Base-by-base conservation (phyloP, 371 early-diverging fungal genomes). In the Dipsacomyces acuminosporus region DNA sequence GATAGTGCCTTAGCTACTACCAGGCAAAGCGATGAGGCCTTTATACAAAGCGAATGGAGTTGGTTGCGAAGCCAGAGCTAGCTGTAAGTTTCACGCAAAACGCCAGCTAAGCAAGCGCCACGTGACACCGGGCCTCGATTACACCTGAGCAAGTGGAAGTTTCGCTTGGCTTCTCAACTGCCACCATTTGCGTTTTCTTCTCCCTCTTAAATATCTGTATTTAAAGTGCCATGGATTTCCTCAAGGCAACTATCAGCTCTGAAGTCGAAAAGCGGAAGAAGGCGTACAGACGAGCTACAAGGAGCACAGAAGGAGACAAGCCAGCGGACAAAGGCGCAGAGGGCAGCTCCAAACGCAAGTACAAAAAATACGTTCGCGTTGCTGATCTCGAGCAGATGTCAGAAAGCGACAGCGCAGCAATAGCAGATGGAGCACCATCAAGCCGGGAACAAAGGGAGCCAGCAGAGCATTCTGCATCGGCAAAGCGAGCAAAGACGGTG, bases 241-340 rank as follows among this genome's bases (percentile, higher is more conserved):
- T 87, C 17, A 75, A 83, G 50, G 78, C 75, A 11, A 61, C 79
- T 13, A 76, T 82, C 17, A 71, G 84, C 61, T 79, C 76, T 20
- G 89, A 88, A 60, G 81, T 86, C 11, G 81, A 80, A 45, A 82
- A 82, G 52, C 86, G 89, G 51, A 76, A 83, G 20, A 80, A 80
- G 56, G 60, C 72, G 14, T 49, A 79, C 3, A 79, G 79, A 4
- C 59, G 64, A 7, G 71, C 72, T 9, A 40, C 54, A 9, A 54
- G 57, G 11, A 67, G 62, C 14, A 55, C 60, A 14, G 67, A 51
- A 20, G 71, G 71, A 23, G 52, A 36, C 6, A 71, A 71, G 44
- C n/a, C n/a, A n/a, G 34, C 34, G 14, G 17, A 38, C 15, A 13
- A 4, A 11, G 38, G 15, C 3, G 23, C 14, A 18, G 19, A 17